Base-by-base conservation (phyloP, 2,329 filamentous ascomycete species). In the Bertia moriformis region DNA sequence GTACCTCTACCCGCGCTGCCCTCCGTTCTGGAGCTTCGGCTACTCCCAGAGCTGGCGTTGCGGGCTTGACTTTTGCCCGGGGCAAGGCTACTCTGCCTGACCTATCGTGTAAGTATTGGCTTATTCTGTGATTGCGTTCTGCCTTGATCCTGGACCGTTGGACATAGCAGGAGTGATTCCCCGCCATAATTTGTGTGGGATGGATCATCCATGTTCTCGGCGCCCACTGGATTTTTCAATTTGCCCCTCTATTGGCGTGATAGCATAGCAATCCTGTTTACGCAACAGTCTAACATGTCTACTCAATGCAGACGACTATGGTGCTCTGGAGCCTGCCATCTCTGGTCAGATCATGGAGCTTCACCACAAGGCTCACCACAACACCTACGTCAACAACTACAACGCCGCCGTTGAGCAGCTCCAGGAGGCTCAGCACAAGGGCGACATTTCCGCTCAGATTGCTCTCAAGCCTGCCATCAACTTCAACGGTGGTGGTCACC, bases 291-390 rank as follows among this genome's bases (percentile, higher is more conserved):
- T n/a, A n/a, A n/a, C n/a, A n/a, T n/a, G n/a, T n/a, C n/a, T n/a
- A n/a, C 22, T n/a, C 22, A 27, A 65, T 48, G 56, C 48, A 94
- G 89, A 96, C 59, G 91, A 95, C 71, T 98, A 95, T 62, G 85
- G 82, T 57, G 91, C 88, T 39, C 86, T 98, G 52, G 91, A 98
- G 67, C 75, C 75, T 60, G 41, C 68, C 77, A 77, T 94, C 66
- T 87, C 82, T 38, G 82, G 83, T 59, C 77, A 91, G 65, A 94
- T 94, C 67, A 94, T 94, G 88, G 84, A 93, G 67, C 75, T 93
- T 35, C 88, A 94, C 71, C 83, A 94, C 74, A 79, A 75, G 65
- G 89, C 87, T 64, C 87, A 94, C 71, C 88, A 94, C 69, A 78
- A 89, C 63, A 88, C 87, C 53, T 94, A 94, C 60, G 85, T 94